Base-by-base conservation (phyloP, 306 rosid genomes). In the Medicago ruthenica region DNA sequence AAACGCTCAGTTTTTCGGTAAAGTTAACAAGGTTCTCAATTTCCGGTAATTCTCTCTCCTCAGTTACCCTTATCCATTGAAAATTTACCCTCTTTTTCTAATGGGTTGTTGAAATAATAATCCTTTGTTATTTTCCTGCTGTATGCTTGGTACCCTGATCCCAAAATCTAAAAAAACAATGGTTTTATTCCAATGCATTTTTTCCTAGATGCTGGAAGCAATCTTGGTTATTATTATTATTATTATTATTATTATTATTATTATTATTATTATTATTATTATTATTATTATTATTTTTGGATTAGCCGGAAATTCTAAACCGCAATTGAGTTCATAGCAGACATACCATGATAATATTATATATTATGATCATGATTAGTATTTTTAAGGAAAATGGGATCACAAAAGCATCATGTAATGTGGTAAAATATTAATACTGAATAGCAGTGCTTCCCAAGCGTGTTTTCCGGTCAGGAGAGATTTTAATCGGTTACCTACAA, bases 1-100 rank as follows among this genome's bases (percentile, higher is more conserved):
- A 67, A 86, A 89, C 7, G 92, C 85, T 75, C 91, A 88, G 61
- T 90, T 95, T 86, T 95, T 80, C 53, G 86, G 85, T 12, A 89
- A 88, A 79, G 97, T 92, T 80, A 73, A 87, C 70, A 86, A 79
- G 76, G 87, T 82, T 78, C 87, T 95, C 61, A 88, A 83, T 0
- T 69, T 80, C 76, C 73, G 96, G 98, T 95, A 84, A 82, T 76
- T 48, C 34, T 53, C 41, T 47, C 39, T 36, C 53, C 66, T 53
- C 21, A 53, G 4, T 4, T 17, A 18, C 27, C 20, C 53, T 17
- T 4, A 6, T 9, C 50, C n/a, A n/a, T n/a, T n/a, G n/a, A 6
- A 16, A 58, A 15, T 22, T 67, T 4, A 13, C 41, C 40, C 8
- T 58, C 15, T 58, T 66, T 20, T n/a, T 73, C 34, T 58, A 10